Base-by-base conservation (phyloP, 2,329 filamentous ascomycete genomes). In the Colletotrichum sojae region DNA sequence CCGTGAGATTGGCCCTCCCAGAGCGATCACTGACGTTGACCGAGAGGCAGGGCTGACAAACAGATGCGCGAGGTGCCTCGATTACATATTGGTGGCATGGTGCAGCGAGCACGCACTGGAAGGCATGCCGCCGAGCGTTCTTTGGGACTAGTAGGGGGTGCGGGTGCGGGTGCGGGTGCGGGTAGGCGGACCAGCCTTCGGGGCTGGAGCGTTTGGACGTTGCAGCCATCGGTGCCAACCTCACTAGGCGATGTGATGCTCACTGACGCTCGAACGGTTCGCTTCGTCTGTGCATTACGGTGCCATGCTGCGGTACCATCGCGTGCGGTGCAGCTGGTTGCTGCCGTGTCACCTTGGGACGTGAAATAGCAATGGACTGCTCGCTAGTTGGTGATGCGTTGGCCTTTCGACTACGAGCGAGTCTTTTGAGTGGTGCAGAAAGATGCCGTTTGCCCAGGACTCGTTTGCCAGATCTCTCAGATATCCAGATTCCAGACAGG, bases 311-410 rank as follows among this genome's bases (percentile, higher is more conserved):
- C 45, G 48, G 63, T 57, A 10, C 56, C 43, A 56, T 69, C 62
- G 55, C 31, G 55, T 61, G 43, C 39, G 20, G 45, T 40, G 36
- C 51, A 67, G 36, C 25, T 27, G 25, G 46, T 60, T 52, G 46
- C 56, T 69, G 63, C 46, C 48, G 67, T 69, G 63, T 62, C 52
- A 69, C 67, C 39, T 56, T 22, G 52, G 31, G 13, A 67, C 53
- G 55, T 52, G 51, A 55, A 18, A 45, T 67, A 46, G 56, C 55
- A 61, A 36, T 67, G 51, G 67, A 63, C 36, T 48, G 52, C 9
- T 36, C 36, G 43, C 57, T 63, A 54, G 53, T 68, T 58, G 67
- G 58, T 22, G 27, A 53, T 68, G 64, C 25, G 51, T 46, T 69
- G 67, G 56, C 64, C 36, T 56, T 40, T 31, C 36, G 46, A 36